Percentiles rank a stretch among this genome's conserved stretches.
Evolutionary conservation across 352 stramenopile genomes (phyloP).

Genomic region (Phytophthora kernoviae): DNA sequence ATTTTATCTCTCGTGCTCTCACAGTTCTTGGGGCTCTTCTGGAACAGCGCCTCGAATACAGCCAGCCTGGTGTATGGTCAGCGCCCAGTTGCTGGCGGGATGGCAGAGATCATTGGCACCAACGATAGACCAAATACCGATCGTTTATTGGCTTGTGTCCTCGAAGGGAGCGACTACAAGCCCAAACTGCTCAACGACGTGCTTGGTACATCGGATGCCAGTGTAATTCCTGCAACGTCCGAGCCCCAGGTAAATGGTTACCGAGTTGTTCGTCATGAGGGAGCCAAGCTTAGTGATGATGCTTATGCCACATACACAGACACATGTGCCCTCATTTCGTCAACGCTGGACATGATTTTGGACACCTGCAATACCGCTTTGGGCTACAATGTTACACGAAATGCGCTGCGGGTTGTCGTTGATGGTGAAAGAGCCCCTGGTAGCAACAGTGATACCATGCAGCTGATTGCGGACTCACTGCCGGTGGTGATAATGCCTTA

Average conservation of each 20-base stretch:
- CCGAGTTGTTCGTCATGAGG: constrained; percentile 21
- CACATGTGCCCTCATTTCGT: constrained; percentile 28
- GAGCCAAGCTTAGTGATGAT: constrained; percentile 15
- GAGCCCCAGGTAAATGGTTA: constrained; percentile 26
- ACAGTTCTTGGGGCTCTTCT: constrained; percentile 39
- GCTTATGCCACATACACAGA: constrained; percentile 27
- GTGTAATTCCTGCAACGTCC: constrained; percentile 6
- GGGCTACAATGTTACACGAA: constrained; percentile 30
- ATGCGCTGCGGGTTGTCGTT: constrained; percentile 34
- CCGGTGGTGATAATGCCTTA: constrained; percentile 53
- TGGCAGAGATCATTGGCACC: constrained; percentile 25
- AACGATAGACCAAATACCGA: constrained; percentile 63
- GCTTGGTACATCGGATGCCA: constrained; percentile 18
- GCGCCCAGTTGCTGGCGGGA: constrained; percentile 17
- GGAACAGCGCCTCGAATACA: constrained; percentile 17
- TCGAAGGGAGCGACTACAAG: constrained; percentile 40
- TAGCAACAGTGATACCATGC: constrained; percentile 22
- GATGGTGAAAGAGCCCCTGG: constrained; percentile 13
- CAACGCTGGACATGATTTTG: constrained; percentile 31
- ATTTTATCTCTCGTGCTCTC: constrained; percentile 29
- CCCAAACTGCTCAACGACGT: constrained; percentile 39
- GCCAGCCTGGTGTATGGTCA: constrained; percentile 18
- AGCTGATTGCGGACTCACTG: constrained; percentile 35
- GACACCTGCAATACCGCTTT: constrained; percentile 32
- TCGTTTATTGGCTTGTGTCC: constrained; percentile 50